A percentile compares a stretch with the other conserved stretches of the same genome.
These are phyloP conservation scores for Artemisia princeps DNA, from an alignment of 140 eudicot genomes.

Conservation along the genomic window DNA sequence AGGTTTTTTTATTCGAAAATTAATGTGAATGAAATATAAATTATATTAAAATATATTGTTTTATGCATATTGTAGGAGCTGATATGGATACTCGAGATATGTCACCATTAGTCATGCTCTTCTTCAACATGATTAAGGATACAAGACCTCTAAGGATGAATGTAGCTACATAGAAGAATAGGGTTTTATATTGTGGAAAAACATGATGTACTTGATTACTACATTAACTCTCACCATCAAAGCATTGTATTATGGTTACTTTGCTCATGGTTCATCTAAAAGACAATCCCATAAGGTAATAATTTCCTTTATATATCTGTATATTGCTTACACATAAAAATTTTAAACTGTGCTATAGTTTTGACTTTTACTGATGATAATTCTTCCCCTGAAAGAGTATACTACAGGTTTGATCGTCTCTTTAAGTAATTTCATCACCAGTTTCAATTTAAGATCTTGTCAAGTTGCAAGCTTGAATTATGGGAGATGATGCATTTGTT, in stretches of 20 bases:
- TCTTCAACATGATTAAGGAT: too few species aligned
- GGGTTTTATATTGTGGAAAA: too few species aligned
- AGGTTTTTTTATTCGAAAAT: too few species aligned
- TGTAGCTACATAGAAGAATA: too few species aligned
- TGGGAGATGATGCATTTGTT: background rate
- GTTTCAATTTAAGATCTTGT: constrained; percentile 1
- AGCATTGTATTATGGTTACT: constrained; percentile 53
- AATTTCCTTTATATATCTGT: background rate
- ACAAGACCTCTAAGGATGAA: too few species aligned
- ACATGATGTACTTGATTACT: constrained; percentile 60
- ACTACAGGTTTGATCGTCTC: constrained; percentile 43
- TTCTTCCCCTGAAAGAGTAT: constrained; percentile 38
- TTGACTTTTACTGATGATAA: constrained; percentile 8
- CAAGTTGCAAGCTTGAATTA: constrained; percentile 7
- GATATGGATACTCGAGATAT: too few species aligned
- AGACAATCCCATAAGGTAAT: constrained; percentile 42
- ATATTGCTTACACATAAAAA: background rate
- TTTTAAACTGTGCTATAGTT: background rate
- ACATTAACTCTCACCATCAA: constrained; percentile 55
- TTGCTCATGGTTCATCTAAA: constrained; percentile 39
- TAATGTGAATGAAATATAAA: too few species aligned
- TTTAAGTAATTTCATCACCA: background rate
- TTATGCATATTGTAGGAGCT: too few species aligned
- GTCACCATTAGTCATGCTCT: too few species aligned
- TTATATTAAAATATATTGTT: too few species aligned